Evolutionary conservation across 441 rosid species (phyloP), one percentile per base, ranked within the genome.

Genomic region (Pelargonium australe): DNA sequence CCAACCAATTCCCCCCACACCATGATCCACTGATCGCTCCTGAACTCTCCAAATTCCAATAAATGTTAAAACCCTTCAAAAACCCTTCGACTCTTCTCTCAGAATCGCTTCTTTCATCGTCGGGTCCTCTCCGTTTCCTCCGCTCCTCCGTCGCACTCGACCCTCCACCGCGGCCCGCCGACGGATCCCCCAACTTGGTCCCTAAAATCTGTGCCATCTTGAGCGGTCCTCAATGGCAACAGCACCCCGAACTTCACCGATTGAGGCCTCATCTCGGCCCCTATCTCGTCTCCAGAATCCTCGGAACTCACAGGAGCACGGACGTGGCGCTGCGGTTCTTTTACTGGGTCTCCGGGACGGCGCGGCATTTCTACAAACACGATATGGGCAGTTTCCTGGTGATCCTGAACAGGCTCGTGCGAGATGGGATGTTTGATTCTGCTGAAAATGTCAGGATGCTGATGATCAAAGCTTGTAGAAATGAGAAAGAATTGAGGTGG

Each of bases 391-490:
- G 31, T 25, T 25, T 1, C 31, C 2, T 25, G 57, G 57, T 13
- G 57, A 49, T 9, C 17, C 14, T 49, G 17, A 16, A 49, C 12
- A 49, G 57, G 57, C 10, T 49, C 17, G 57, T 49, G 57, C 57
- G 6, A 49, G 57, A 49, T 49, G 57, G 45, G 57, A 1, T 16
- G 17, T 73, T 78, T 8, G 80, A 66, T 44, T 77, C 79, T 28
- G 84, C 83, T 2, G 87, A 83, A 45, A 87, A 85, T 76, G 77
- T 86, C 20, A 75, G 91, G 49, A 41, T 80, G 13, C 72, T 77
- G 67, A 85, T 87, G 94, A 80, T 88, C 1, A 91, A 77, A 49
- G 73, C 80, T 63, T 82, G 89, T 12, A 71, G 66, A 66, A 84
- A 85, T 0, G 63, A 64, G 0, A 85, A 70, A 45, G 96, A 89